phyloP scores from a whole-genome alignment of 495 filamentous ascomycete species.

The Aspergillus diversus region DNA sequence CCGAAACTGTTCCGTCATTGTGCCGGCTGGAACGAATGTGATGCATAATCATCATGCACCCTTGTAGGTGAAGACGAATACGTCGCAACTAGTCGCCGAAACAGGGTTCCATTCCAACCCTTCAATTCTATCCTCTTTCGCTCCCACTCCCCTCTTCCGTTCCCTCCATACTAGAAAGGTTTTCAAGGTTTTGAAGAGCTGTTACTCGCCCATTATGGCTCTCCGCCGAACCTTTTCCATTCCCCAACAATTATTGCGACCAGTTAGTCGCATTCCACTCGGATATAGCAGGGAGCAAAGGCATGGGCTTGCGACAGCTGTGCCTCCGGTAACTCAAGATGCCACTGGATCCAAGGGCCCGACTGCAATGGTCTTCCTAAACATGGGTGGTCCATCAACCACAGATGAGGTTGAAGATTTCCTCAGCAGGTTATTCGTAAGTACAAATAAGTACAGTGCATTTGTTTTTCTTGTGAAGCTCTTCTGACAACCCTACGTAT shows the following conservation, averaged over 20 bases:
- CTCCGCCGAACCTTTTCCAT: slow-evolving; percentile 39
- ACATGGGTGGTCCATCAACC: slow-evolving; percentile 97
- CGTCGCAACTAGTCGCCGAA: not conserved
- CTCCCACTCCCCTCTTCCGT: not conserved
- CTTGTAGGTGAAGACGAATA: too few species aligned
- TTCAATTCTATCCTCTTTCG: not conserved
- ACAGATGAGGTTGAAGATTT: slow-evolving; percentile 87
- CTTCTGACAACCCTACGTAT: slow-evolving; percentile 7
- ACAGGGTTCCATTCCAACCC: not conserved
- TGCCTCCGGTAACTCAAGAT: slow-evolving; percentile 77
- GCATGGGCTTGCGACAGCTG: slow-evolving; percentile 62
- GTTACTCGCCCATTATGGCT: slow-evolving; percentile 33
- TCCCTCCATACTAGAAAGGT: not conserved
- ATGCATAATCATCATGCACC: not conserved
- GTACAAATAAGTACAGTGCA: slow-evolving; percentile 20
- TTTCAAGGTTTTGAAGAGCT: not conserved
- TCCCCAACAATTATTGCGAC: slow-evolving; percentile 37
- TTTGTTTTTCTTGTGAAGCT: not conserved
- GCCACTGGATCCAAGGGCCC: slow-evolving; percentile 63
- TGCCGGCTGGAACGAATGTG: slow-evolving; percentile 16
- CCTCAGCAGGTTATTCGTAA: slow-evolving; percentile 90
- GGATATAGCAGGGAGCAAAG: slow-evolving; percentile 32
- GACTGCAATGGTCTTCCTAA: slow-evolving; percentile 97
- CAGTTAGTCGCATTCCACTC: slow-evolving; percentile 29
- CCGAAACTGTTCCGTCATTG: slow-evolving; percentile 24